Evolutionary conservation across 2,329 filamentous ascomycete species (phyloP).

Genomic region (Phaeosphaeria sp.): DNA sequence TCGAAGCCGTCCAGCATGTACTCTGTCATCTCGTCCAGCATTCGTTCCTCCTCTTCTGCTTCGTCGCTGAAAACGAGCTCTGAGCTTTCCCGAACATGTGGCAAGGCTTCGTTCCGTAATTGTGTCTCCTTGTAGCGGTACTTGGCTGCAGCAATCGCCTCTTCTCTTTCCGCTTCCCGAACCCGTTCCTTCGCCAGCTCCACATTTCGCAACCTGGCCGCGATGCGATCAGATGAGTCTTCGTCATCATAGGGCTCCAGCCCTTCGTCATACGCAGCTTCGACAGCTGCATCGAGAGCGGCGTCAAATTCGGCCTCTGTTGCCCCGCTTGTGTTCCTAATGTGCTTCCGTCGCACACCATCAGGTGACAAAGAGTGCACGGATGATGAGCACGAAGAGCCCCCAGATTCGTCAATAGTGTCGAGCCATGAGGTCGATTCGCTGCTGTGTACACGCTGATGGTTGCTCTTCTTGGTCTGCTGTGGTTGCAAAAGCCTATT

Average conservation of each 20-base stretch:
- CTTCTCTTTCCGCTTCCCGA: slow-evolving; percentile 75
- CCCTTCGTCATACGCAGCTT: slow-evolving; percentile 93
- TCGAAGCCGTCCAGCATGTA: slow-evolving; percentile 85
- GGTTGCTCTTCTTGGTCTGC: slow-evolving; percentile 23
- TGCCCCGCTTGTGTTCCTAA: slow-evolving; percentile 71
- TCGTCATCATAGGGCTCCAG: slow-evolving; percentile 72
- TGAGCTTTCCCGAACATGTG: slow-evolving; percentile 47
- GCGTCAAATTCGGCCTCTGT: slow-evolving; percentile 93
- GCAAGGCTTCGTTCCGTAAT: slow-evolving; percentile 55
- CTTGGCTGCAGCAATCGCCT: slow-evolving; percentile 65
- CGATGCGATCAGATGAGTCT: slow-evolving; percentile 39
- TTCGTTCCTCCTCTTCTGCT: slow-evolving; percentile 58
- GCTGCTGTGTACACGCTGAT: slow-evolving; percentile 68
- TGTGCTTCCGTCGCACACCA: slow-evolving; percentile 71
- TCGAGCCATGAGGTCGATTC: slow-evolving; percentile 93
- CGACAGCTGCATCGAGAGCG: slow-evolving; percentile 91
- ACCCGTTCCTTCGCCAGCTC: slow-evolving; percentile 79
- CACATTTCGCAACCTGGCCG: slow-evolving; percentile 62
- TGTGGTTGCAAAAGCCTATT: slow-evolving; percentile 30
- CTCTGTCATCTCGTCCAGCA: slow-evolving; percentile 86
- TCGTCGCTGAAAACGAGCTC: slow-evolving; percentile 46
- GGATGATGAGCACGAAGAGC: slow-evolving; percentile 75
- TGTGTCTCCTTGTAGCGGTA: slow-evolving; percentile 62
- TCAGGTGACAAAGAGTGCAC: slow-evolving; percentile 81
- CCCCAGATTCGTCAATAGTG: slow-evolving; percentile 88